Base-by-base conservation (phyloP, 2,329 filamentous ascomycete genomes). In the Penicillium sp. region DNA sequence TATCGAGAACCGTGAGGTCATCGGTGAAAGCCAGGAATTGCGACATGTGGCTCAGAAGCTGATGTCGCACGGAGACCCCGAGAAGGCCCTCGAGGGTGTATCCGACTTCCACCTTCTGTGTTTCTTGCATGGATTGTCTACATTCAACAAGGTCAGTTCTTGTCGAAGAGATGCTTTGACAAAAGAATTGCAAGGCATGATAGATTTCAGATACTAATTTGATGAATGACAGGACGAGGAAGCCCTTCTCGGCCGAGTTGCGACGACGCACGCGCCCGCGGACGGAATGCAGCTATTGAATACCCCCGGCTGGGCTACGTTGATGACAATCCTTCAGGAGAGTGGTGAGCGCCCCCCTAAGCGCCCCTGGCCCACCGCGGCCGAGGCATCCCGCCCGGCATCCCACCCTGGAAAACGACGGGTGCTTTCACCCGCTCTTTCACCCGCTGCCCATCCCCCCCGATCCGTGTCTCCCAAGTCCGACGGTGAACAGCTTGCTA, bases 71-170 rank as follows among this genome's bases (percentile, higher is more conserved):
- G 86, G 86, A 61, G 85, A 88, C 57, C 79, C 85, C 16, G 83
- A 81, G 55, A 79, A 86, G 62, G 86, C 85, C 14, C 85, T 89
- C 33, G 81, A 87, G 39, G 86, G 87, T 24, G 83, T 96, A 13
- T 96, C 93, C 6, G 93, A 98, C 77, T 99, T 99, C 75, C 95
- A 99, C 73, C 82, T 98, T 16, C 82, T 99, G n/a, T 89, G 87
- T 76, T 98, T 92, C 77, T 82, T 99, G 59, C 89, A 90, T 70
- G 84, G 85, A 44, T 86, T 96, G 78, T 88, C 87, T 43, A 87
- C 96, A 40, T 82, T 99, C 40, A 91, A 86, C 74, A 92, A 96
- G 87, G 95, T 96, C 80, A 70, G 81, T 76, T 36, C 31, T 31
- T 3, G 10, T 24, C n/a, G 14, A 14, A 24, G 6, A 18, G 1